These are phyloP conservation scores for Aspergillus ostianus DNA, from an alignment of 495 filamentous ascomycete genomes.

Conservation along the genomic window DNA sequence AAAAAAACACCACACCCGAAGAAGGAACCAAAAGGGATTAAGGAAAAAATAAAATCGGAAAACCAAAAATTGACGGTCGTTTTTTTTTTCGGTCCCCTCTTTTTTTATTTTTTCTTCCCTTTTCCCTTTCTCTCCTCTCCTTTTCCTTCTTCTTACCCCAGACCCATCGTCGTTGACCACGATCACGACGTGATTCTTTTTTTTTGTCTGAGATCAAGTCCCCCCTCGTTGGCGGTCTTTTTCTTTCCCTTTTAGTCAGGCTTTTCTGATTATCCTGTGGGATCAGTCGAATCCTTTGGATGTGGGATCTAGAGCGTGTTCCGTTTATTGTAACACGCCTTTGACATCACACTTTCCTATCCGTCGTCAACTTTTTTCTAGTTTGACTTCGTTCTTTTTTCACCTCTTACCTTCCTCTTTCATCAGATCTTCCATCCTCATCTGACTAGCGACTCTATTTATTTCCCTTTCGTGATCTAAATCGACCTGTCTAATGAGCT, in stretches of 20 bases:
- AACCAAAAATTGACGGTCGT: slow-evolving; percentile 21
- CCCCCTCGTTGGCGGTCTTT: slow-evolving; percentile 22
- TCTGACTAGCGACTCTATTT: slow-evolving; percentile 9
- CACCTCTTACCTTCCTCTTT: slow-evolving; percentile 7
- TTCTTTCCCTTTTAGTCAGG: slow-evolving; percentile 22
- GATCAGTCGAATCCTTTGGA: slow-evolving; percentile 28
- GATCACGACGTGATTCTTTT: slow-evolving; percentile 22
- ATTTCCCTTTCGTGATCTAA: not conserved
- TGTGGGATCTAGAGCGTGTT: slow-evolving; percentile 33
- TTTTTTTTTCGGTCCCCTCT: slow-evolving; percentile 16
- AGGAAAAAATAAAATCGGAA: slow-evolving; percentile 19
- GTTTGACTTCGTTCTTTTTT: slow-evolving; percentile 8
- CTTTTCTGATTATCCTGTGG: slow-evolving; percentile 23
- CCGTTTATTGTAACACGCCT: slow-evolving; percentile 19
- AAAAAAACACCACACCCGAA: not conserved
- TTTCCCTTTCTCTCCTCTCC: slow-evolving; percentile 8
- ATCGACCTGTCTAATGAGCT: slow-evolving; percentile 51
- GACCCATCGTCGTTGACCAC: slow-evolving; percentile 26
- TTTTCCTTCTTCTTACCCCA: slow-evolving; percentile 14
- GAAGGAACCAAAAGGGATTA: slow-evolving; percentile 3
- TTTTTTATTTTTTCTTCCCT: slow-evolving; percentile 8
- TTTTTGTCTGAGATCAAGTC: slow-evolving; percentile 18
- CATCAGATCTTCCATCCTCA: slow-evolving; percentile 3
- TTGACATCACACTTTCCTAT: slow-evolving; percentile 30
- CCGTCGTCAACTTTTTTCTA: slow-evolving; percentile 2